Conservation (phyloP, 495 filamentous ascomycete species). For the Cercophora scortea region DNA sequence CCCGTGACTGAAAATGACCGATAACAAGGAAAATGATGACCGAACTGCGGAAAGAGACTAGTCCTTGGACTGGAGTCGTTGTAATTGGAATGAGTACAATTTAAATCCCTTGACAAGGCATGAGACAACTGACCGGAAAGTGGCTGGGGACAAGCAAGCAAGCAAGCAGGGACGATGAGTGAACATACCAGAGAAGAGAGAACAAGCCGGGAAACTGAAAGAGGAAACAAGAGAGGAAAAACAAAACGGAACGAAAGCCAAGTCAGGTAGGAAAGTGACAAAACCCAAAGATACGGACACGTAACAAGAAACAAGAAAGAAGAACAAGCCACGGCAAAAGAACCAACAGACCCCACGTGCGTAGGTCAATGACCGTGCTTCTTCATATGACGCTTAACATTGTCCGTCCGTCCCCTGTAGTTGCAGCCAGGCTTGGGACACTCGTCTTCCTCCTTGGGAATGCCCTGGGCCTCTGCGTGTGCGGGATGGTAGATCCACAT, state of each 20-base stretch:
- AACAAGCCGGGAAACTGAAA: too few relatives aligned
- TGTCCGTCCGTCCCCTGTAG: constrained; percentile 10
- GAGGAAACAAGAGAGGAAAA: background rate
- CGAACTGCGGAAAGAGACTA: too few relatives aligned
- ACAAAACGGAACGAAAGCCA: background rate
- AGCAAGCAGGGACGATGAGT: background rate
- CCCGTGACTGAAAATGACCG: too few relatives aligned
- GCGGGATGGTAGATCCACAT: constrained; percentile 9
- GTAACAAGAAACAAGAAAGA: background rate
- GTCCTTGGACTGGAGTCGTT: too few relatives aligned
- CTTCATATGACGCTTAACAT: constrained; percentile 9
- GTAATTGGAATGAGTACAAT: too few relatives aligned
- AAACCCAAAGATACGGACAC: background rate
- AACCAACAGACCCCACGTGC: too few relatives aligned
- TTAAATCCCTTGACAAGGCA: background rate
- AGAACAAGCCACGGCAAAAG: too few relatives aligned
- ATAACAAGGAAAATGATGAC: too few relatives aligned
- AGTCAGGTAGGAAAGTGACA: background rate
- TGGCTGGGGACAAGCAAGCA: background rate
- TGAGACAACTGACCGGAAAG: background rate
- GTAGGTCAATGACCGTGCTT: background rate
- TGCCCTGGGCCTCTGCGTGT: background rate
- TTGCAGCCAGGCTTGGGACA: constrained; percentile 7
- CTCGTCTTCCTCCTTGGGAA: background rate
- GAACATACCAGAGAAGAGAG: background rate